A percentile compares a stretch with the other conserved stretches of the same genome.
These are phyloP conservation scores for Penicillium goetzii DNA, from an alignment of 495 filamentous ascomycete genomes.

Conservation along the genomic window DNA sequence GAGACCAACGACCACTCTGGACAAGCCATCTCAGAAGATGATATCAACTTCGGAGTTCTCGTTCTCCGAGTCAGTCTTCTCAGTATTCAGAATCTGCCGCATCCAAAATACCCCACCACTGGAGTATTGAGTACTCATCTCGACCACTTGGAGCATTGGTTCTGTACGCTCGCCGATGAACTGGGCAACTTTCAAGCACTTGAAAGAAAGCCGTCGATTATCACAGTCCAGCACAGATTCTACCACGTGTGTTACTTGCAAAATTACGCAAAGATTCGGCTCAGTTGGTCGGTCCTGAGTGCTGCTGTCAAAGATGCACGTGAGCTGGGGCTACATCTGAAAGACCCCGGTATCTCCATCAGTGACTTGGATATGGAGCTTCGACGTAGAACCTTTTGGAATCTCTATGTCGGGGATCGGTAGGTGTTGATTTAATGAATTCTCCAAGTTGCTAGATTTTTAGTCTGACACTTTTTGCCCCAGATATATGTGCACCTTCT, in stretches of 20 bases:
- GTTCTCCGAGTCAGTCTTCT: slow-evolving; percentile 28
- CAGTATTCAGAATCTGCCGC: slow-evolving; percentile 24
- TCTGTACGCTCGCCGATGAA: slow-evolving; percentile 19
- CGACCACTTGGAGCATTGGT: slow-evolving; percentile 18
- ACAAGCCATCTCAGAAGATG: slow-evolving; percentile 14
- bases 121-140: slow-evolving; percentile 14
- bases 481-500: slow-evolving; percentile 24
- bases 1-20: slow-evolving; percentile 10
- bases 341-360: slow-evolving; percentile 16
- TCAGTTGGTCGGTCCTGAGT: slow-evolving; percentile 24
- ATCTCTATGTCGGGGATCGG: slow-evolving; percentile 26
- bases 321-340: slow-evolving; percentile 24
- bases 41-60: slow-evolving; percentile 26
- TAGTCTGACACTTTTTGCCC: not conserved
- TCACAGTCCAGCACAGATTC: slow-evolving; percentile 24
- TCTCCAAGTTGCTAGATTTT: not conserved
- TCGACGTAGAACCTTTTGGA: slow-evolving; percentile 27
- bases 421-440: slow-evolving; percentile 8
- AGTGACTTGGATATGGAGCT: slow-evolving; percentile 27
- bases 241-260: slow-evolving; percentile 24
- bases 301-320: slow-evolving; percentile 25
- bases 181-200: slow-evolving; percentile 15
- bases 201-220: slow-evolving; percentile 13
- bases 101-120: slow-evolving; percentile 22
- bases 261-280: slow-evolving; percentile 20